Base-by-base conservation (phyloP, 176 grass and related monocot species). In the Calamus simplicifolius region DNA sequence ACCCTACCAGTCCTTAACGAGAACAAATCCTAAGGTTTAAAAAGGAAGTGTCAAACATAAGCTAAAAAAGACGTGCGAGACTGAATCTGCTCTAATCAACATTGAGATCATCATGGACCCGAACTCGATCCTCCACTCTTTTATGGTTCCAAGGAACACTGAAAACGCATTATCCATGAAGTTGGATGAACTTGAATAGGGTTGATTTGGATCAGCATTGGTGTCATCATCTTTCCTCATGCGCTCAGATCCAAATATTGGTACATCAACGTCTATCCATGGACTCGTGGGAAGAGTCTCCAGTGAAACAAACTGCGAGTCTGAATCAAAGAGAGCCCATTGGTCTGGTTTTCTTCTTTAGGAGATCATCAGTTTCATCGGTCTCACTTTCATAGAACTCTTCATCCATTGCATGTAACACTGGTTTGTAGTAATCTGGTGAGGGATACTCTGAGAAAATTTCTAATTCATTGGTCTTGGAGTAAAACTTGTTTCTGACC, bases 41-140 rank as follows among this genome's bases (percentile, higher is more conserved):
- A 10, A 43, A 21, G 17, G 18, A 1, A 23, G 21, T 23, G 21
- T 1, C 21, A 23, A 23, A 23, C 21, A 23, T 23, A 23, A 23
- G 1, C 21, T 23, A 23, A 23, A 23, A 1, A 18, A 43, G 4
- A 8, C 16, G 43, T 49, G 92, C 94, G 88, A 98, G 53, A 85
- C 88, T 12, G 85, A 84, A 65, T 98, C 94, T 73, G 94, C 93
- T 61, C 88, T 72, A 69, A 98, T 82, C 55, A 85, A 92, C 26
- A 98, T 69, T 61, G 83, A 98, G 75, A 98, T 66, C 84, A 92
- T 98, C 27, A 81, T 85, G 58, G 88, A 76, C 29, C 88, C 85
- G 79, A 98, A 98, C 55, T 98, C 88, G 50, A 98, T 82, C 60
- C 85, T 68, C 94, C 94, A 98, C 77, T 98, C 94, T 68, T 93